Percentiles rank a stretch among this genome's conserved stretches.
Evolutionary conservation across 2,329 filamentous ascomycete species (phyloP).

Genomic region (Metarhizium brunneum): DNA sequence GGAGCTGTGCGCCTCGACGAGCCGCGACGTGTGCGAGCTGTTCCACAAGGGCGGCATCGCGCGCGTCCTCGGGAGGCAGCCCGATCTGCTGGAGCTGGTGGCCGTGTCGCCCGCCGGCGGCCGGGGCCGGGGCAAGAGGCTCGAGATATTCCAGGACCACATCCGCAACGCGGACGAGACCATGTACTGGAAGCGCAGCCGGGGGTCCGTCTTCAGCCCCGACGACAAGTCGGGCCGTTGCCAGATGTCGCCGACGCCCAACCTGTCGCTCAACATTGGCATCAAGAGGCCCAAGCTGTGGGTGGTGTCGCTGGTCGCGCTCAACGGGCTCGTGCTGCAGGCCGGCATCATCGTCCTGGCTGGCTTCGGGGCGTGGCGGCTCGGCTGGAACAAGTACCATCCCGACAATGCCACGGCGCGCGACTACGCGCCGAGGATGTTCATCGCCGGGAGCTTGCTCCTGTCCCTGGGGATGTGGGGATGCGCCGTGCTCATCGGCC

Average conservation of each 20-base stretch:
- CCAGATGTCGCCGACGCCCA: slow-evolving; percentile 6
- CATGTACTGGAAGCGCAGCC: neutral
- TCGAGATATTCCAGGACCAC: neutral
- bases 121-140: neutral
- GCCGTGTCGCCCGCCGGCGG: no score
- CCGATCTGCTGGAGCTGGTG: no score
- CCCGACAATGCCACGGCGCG: neutral
- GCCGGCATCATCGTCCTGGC: slow-evolving; percentile 9
- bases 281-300: slow-evolving; percentile 6
- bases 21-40: no score
- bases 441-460: slow-evolving; percentile 11
- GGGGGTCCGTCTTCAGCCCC: neutral
- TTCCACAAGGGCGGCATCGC: no score
- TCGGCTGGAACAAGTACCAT: slow-evolving; percentile 7
- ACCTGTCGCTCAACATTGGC: slow-evolving; percentile 9
- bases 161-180: neutral
- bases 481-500: no score
- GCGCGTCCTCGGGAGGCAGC: no score
- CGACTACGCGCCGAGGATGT: slow-evolving; percentile 11
- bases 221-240: neutral
- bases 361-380: slow-evolving; percentile 9
- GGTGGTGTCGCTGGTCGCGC: slow-evolving; percentile 7
- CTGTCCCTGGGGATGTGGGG: slow-evolving; percentile 12
- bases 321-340: slow-evolving; percentile 9
- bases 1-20: no score